These are phyloP conservation scores for Trifolium dubium DNA, from an alignment of 306 rosid species.

Conservation along the genomic window DNA sequence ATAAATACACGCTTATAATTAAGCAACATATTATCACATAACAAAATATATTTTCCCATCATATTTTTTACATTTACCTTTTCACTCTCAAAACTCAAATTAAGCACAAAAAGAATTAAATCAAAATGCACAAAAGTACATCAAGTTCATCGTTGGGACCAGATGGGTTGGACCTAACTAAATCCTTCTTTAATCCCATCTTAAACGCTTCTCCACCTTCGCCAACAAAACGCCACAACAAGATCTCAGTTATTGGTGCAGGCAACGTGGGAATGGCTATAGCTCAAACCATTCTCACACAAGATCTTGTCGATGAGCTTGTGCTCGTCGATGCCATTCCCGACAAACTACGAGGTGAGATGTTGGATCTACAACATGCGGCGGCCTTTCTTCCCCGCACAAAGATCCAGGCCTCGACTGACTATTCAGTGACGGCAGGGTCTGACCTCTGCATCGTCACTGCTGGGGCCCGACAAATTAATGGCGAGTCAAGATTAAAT, in stretches of 20 bases:
- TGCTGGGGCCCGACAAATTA: slow-evolving; percentile 85
- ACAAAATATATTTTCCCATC: not conserved
- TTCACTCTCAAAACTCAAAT: not conserved
- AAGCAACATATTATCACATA: not conserved
- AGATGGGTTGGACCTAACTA: slow-evolving; percentile 71
- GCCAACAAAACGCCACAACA: slow-evolving; percentile 61
- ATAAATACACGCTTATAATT: slow-evolving; percentile 1
- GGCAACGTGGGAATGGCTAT: slow-evolving; percentile 99
- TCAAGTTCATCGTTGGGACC: slow-evolving; percentile 73
- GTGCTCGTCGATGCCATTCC: slow-evolving; percentile 74
- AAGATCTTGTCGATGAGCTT: slow-evolving; percentile 76
- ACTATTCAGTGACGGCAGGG: slow-evolving; percentile 65
- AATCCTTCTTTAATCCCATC: slow-evolving; percentile 72
- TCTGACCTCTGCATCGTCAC: slow-evolving; percentile 93
- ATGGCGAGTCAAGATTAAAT: slow-evolving; percentile 74
- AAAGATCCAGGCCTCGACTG: slow-evolving; percentile 73
- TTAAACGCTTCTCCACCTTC: slow-evolving; percentile 61
- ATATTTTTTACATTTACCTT: not conserved
- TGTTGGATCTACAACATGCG: slow-evolving; percentile 93
- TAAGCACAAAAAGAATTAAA: not conserved
- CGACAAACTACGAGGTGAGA: slow-evolving; percentile 90
- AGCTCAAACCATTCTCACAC: slow-evolving; percentile 94
- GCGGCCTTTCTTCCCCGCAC: slow-evolving; percentile 96
- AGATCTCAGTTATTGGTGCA: slow-evolving; percentile 79
- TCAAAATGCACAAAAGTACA: slow-evolving; percentile 61